phyloP scores from a whole-genome alignment of 768 basidiomycete species.

The Sistotremastrum suecicum region DNA sequence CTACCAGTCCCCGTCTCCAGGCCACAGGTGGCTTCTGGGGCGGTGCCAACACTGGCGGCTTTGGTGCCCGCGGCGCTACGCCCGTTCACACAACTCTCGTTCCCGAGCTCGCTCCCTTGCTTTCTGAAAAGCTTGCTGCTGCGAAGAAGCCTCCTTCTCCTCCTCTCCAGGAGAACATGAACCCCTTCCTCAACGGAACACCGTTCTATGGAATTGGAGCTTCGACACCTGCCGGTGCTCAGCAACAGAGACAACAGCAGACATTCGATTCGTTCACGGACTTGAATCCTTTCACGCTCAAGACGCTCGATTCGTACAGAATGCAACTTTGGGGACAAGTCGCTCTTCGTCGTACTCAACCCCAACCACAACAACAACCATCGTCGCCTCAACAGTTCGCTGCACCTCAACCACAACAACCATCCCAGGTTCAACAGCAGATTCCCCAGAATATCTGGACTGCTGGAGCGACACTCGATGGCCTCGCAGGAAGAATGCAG shows the following conservation, averaged over 20 bases:
- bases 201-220: slow-evolving; percentile 2
- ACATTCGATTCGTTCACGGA: slow-evolving; percentile 69
- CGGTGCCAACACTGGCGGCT: slow-evolving; percentile 31
- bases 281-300: slow-evolving; percentile 73
- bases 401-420: slow-evolving; percentile 3
- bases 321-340: slow-evolving; percentile 92
- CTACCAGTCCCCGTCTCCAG: slow-evolving; percentile 42
- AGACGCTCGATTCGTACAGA: slow-evolving; percentile 70
- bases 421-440: neutral
- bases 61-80: slow-evolving; percentile 47
- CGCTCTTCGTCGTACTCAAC: slow-evolving; percentile 55
- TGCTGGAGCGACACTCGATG: slow-evolving; percentile 17
- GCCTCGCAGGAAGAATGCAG: slow-evolving; percentile 28
- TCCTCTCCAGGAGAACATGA: slow-evolving; percentile 61
- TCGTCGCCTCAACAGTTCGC: neutral
- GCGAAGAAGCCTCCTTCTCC: slow-evolving; percentile 6
- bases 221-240: slow-evolving; percentile 16
- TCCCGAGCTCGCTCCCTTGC: slow-evolving; percentile 41
- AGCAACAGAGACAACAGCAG: slow-evolving; percentile 13
- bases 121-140: slow-evolving; percentile 15
- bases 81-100: slow-evolving; percentile 76
- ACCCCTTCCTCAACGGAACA: slow-evolving; percentile 46
- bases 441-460: neutral
- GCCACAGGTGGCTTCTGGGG: slow-evolving; percentile 65
- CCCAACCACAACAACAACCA: slow-evolving; percentile 15